These are phyloP conservation scores for Thraustotheca clavata DNA, from an alignment of 352 stramenopile species.

Conservation along the genomic window DNA sequence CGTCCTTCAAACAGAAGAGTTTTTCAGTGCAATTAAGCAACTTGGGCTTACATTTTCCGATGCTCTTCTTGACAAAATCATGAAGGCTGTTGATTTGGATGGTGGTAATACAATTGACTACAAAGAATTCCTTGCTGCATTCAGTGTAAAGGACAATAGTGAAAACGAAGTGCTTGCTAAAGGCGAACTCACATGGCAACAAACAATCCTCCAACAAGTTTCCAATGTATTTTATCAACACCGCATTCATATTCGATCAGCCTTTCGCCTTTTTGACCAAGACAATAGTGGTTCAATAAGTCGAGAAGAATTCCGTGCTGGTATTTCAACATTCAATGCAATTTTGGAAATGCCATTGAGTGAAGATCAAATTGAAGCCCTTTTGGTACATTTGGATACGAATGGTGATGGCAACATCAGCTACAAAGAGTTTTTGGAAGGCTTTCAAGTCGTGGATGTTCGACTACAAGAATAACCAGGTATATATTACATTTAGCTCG, in stretches of 20 bases:
- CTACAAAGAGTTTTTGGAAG: constrained; percentile 92
- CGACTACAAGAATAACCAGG: constrained; percentile 21
- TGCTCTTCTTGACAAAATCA: constrained; percentile 61
- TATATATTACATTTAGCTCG: too few species aligned
- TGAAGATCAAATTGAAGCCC: constrained; percentile 86
- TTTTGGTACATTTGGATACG: constrained; percentile 81
- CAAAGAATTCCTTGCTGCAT: constrained; percentile 89
- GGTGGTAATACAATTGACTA: constrained; percentile 85
- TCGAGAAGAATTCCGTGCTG: constrained; percentile 78
- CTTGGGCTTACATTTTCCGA: constrained; percentile 53
- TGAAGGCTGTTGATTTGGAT: constrained; percentile 82
- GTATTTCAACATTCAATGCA: constrained; percentile 82
- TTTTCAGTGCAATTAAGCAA: constrained; percentile 55
- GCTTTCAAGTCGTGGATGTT: constrained; percentile 73
- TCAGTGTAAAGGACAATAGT: constrained; percentile 74
- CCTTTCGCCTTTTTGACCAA: constrained; percentile 89
- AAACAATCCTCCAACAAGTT: constrained; percentile 88
- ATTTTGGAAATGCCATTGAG: constrained; percentile 86
- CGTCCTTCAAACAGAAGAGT: constrained; percentile 69
- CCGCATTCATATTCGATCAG: constrained; percentile 86
- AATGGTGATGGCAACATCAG: constrained; percentile 87
- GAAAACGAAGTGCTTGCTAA: constrained; percentile 41
- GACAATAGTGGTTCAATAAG: constrained; percentile 72
- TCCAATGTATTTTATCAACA: constrained; percentile 93
- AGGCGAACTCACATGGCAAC: constrained; percentile 79